These are phyloP conservation scores for Kalanchoe fedtschenkoi DNA, from an alignment of 164 flowering plant species.

Conservation along the genomic window DNA sequence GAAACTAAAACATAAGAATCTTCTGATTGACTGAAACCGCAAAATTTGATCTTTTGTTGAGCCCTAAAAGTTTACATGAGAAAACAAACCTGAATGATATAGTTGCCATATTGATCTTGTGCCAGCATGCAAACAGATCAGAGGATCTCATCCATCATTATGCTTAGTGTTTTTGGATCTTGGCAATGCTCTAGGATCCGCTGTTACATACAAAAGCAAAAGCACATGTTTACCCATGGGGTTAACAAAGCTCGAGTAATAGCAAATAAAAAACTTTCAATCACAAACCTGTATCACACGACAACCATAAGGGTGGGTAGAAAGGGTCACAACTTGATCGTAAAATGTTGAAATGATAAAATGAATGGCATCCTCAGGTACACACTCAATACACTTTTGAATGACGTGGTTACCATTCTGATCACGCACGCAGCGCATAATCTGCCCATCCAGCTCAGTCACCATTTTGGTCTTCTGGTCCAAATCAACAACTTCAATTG, in stretches of 20 bases:
- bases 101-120: slow-evolving; percentile 96
- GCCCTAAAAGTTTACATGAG: background rate
- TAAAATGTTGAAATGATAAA: slow-evolving; percentile 44
- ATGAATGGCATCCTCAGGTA: slow-evolving; percentile 48
- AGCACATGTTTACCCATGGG: background rate
- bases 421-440: slow-evolving; percentile 66
- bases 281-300: slow-evolving; percentile 58
- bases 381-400: slow-evolving; percentile 60
- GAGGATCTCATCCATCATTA: slow-evolving; percentile 90
- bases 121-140: slow-evolving; percentile 74
- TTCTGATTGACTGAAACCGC: background rate
- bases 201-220: slow-evolving; percentile 21
- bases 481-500: slow-evolving; percentile 55
- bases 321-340: slow-evolving; percentile 52
- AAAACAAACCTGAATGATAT: slow-evolving; percentile 87
- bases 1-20: background rate
- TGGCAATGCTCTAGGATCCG: slow-evolving; percentile 62
- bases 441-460: slow-evolving; percentile 42
- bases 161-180: slow-evolving; percentile 63
- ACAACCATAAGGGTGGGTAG: slow-evolving; percentile 67
- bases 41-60: background rate
- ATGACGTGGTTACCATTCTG: slow-evolving; percentile 69
- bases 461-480: slow-evolving; percentile 53
- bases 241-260: background rate
- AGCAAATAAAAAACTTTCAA: background rate